Evolutionary conservation across 2,329 filamentous ascomycete genomes (phyloP).

Genomic region (Beauveria rudraprayagi): DNA sequence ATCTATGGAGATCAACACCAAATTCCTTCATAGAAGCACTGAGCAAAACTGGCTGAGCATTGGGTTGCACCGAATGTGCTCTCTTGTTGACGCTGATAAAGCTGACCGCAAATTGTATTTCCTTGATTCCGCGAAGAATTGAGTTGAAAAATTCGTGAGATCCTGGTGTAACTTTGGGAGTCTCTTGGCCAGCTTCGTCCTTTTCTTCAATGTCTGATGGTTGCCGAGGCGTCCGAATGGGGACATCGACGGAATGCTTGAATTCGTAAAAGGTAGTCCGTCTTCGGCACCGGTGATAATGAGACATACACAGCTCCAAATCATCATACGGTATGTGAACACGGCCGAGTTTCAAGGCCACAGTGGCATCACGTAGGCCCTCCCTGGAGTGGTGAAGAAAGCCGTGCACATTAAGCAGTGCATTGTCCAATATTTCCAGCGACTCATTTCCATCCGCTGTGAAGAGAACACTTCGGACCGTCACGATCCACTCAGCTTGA

Average conservation of each 20-base stretch:
- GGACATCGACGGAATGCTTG: conserved; percentile 49
- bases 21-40: conserved; percentile 95
- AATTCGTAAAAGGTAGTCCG: conserved; percentile 27
- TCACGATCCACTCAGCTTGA: conserved; percentile 91
- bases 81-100: conserved; percentile 81
- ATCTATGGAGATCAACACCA: conserved; percentile 81
- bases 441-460: conserved; percentile 78
- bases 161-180: conserved; percentile 74
- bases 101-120: conserved; percentile 91
- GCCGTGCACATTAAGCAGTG: conserved; percentile 84
- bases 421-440: conserved; percentile 80
- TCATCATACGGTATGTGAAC: conserved; percentile 90
- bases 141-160: conserved; percentile 90
- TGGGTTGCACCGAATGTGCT: conserved; percentile 58
- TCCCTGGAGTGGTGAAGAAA: conserved; percentile 78
- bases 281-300: conserved; percentile 39
- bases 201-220: conserved; percentile 54
- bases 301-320: conserved; percentile 53
- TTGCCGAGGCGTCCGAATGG: conserved; percentile 64
- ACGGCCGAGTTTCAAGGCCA: conserved; percentile 84
- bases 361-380: conserved; percentile 80
- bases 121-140: conserved; percentile 84
- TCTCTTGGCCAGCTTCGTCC: conserved; percentile 51
- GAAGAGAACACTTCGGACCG: conserved; percentile 77
- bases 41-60: conserved; percentile 64